Base-by-base conservation (phyloP, 257 asterid species). In the Gentiana straminea region DNA sequence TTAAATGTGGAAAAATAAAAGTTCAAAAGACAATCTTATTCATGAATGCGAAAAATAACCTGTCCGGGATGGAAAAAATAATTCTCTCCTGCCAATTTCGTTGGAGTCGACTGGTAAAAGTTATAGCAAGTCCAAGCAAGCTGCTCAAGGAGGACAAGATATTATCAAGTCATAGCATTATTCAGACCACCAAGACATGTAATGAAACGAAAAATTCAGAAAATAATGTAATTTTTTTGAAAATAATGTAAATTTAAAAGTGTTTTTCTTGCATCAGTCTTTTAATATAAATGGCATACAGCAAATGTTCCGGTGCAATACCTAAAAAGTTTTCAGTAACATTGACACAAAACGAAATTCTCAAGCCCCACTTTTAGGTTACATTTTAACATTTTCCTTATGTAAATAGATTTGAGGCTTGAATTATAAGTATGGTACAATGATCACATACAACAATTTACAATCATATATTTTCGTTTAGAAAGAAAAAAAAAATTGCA, bases 81-180 rank as follows among this genome's bases (percentile, higher is more conserved):
- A 75, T 93, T 93, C 77, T 92, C 99, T 60, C 99, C 99, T 43
- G 99, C 99, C 81, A 93, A 78, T 75, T 93, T 93, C 37, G 99
- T 93, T 37, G 99, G 94, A 37, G 99, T 93, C 50, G 89, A 83
- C 77, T 86, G 89, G 75, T 93, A 93, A 77, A 93, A 93, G 69
- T 93, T 93, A 78, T 93, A 93, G 76, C 99, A 93, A 63, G 99
- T 93, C 99, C 99, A 89, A 45, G 99, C 97, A 64, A 93, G 83
- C 97, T 93, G 86, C 78, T 68, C 8, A 68, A 45, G 75, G 58
- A 55, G 51, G 57, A 63, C 66, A 64, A 61, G 63, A 63, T 37
- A 61, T 24, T 24, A 39, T 46, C 9, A 35, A 24, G 57, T 36
- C 38, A 48, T 34, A 49, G 33, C 13, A 2, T 7, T 35, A 41